These are phyloP conservation scores for Plasmodium malariae DNA, from an alignment of 169 alveolate genomes.

Conservation along the genomic window DNA sequence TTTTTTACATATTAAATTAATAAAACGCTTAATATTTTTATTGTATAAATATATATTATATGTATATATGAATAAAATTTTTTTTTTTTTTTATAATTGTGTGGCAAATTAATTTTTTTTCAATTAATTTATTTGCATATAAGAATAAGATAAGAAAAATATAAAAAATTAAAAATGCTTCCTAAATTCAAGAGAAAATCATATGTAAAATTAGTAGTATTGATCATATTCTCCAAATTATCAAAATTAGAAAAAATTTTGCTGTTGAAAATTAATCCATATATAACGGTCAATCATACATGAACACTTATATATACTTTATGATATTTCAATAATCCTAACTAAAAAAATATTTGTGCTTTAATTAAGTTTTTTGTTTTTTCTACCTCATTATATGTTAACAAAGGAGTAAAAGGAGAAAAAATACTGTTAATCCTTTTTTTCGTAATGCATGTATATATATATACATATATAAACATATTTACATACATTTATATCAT, in stretches of 20 bases:
- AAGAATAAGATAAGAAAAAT: slow-evolving; percentile 9
- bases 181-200: slow-evolving; percentile 12
- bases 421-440: too few species aligned
- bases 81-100: slow-evolving; percentile 19
- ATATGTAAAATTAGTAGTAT: too few species aligned
- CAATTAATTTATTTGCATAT: neutral
- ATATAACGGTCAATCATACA: neutral
- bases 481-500: too few species aligned
- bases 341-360: neutral
- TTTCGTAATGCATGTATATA: too few species aligned
- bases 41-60: slow-evolving; percentile 3
- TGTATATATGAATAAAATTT: neutral
- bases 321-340: neutral
- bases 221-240: too few species aligned
- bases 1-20: slow-evolving; percentile 1
- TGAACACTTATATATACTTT: neutral
- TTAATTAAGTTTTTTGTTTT: too few species aligned
- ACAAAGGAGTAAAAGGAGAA: too few species aligned
- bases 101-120: slow-evolving; percentile 3
- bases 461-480: too few species aligned
- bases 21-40: neutral
- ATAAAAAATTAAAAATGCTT: slow-evolving; percentile 21
- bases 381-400: too few species aligned
- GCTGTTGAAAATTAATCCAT: too few species aligned
- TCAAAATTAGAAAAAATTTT: too few species aligned